Conservation (phyloP, 2,329 filamentous ascomycete genomes). For the Paraphaeosphaeria minitans region DNA sequence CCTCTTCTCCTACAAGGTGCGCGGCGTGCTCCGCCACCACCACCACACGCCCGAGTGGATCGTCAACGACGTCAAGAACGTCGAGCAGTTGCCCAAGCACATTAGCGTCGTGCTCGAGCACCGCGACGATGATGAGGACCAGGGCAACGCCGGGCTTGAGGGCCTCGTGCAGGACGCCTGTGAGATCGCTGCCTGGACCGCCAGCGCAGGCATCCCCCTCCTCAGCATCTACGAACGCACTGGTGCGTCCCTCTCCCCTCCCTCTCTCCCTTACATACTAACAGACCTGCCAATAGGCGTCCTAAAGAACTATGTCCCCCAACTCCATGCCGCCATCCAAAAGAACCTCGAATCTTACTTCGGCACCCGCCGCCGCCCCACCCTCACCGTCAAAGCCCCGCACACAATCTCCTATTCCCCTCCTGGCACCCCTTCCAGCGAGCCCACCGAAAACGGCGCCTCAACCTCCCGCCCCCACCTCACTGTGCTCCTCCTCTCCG, state of each 20-base stretch:
- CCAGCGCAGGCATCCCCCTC: slow-evolving; percentile 83
- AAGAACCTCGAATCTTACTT: slow-evolving; percentile 88
- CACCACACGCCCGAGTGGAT: slow-evolving; percentile 95
- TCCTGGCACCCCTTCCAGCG: slow-evolving; percentile 50
- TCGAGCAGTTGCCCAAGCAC: slow-evolving; percentile 80
- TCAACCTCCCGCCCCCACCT: slow-evolving; percentile 50
- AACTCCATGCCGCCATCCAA: slow-evolving; percentile 78
- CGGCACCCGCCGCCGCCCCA: slow-evolving; percentile 68
- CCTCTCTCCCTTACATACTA: slow-evolving; percentile 1
- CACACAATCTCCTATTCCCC: slow-evolving; percentile 66
- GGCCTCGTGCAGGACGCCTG: slow-evolving; percentile 86
- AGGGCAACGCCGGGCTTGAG: slow-evolving; percentile 76
- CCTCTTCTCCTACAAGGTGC: slow-evolving; percentile 74
- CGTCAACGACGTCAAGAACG: slow-evolving; percentile 76
- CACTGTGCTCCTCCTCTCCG: slow-evolving; percentile 78
- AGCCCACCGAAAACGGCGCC: slow-evolving; percentile 22
- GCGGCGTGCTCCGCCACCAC: slow-evolving; percentile 89
- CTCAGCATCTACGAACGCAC: slow-evolving; percentile 92
- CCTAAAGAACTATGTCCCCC: slow-evolving; percentile 86
- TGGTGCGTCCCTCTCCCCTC: slow-evolving; percentile 63
- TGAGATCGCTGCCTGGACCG: slow-evolving; percentile 91
- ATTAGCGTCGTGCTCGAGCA: slow-evolving; percentile 83
- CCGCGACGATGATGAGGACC: slow-evolving; percentile 64
- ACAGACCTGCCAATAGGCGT: slow-evolving; percentile 62
- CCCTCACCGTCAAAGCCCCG: slow-evolving; percentile 74